Evolutionary conservation across 2,329 filamentous ascomycete genomes (phyloP).

Genomic region (Akanthomyces muscarius): DNA sequence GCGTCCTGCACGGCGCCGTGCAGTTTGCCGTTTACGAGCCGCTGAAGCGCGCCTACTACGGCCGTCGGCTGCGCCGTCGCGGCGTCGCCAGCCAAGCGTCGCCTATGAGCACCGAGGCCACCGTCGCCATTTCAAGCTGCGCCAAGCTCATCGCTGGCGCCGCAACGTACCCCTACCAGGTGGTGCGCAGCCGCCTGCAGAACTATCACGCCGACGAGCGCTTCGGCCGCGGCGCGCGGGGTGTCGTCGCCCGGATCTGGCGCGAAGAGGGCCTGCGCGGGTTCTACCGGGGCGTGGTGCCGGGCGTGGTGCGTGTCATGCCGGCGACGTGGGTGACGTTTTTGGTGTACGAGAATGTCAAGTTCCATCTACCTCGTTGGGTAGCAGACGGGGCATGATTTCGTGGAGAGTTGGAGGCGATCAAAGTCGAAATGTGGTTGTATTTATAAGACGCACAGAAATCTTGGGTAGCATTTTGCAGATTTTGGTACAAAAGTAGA

Average conservation of each 20-base stretch:
- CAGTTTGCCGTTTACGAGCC: conserved; percentile 95
- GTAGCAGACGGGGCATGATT: conserved; percentile 12
- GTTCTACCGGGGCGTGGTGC: conserved; percentile 88
- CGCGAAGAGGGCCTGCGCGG: conserved; percentile 72
- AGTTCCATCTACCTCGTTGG: conserved; percentile 60
- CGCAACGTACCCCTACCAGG: conserved; percentile 91
- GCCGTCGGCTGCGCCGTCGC: conserved; percentile 29
- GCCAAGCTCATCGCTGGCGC: conserved; percentile 88
- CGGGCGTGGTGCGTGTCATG: conserved; percentile 85
- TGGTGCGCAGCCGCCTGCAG: conserved; percentile 82
- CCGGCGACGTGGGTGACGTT: conserved; percentile 97
- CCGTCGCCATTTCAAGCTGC: conserved; percentile 71
- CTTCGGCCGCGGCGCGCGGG: conserved; percentile 67
- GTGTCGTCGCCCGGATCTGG: conserved; percentile 73
- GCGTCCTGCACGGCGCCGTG: conserved; percentile 86
- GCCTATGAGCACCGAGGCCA: conserved; percentile 66
- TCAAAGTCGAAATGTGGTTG: neutral
- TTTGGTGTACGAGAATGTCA: conserved; percentile 92
- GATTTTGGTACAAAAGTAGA: neutral
- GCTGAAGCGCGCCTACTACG: conserved; percentile 53
- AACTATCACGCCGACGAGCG: conserved; percentile 75
- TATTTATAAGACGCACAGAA: neutral
- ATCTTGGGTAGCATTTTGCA: neutral
- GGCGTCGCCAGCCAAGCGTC: conserved; percentile 20
- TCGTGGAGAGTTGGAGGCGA: too few relatives aligned